Percentiles rank a stretch among this genome's conserved stretches.
Evolutionary conservation across 2,329 filamentous ascomycete species (phyloP).

Genomic region (Cadophora sp.): DNA sequence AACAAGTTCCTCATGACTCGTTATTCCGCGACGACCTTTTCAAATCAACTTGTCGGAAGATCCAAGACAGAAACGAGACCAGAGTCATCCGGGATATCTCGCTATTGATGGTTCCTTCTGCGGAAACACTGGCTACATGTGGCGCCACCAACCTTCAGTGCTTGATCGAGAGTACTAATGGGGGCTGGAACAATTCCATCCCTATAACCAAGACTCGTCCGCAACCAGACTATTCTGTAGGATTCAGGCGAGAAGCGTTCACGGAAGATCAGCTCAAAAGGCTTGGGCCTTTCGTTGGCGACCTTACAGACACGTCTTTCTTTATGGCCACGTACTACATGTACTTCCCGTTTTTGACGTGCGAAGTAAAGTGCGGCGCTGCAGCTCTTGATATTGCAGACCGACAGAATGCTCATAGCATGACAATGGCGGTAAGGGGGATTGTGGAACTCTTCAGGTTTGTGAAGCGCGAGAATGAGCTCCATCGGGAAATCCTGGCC

Average conservation of each 20-base stretch:
- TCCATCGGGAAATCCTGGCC: constrained; percentile 48
- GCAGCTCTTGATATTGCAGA: constrained; percentile 47
- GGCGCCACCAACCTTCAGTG: constrained; percentile 39
- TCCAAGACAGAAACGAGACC: constrained; percentile 46
- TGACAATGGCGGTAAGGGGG: constrained; percentile 48
- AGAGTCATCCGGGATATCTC: constrained; percentile 41
- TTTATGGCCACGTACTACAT: constrained; percentile 52
- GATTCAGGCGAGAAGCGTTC: constrained; percentile 49
- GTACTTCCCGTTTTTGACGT: constrained; percentile 57
- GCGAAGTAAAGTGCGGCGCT: constrained; percentile 54
- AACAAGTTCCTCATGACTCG: constrained; percentile 44
- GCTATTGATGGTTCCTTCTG: constrained; percentile 46
- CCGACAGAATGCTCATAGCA: constrained; percentile 47
- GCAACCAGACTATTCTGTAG: constrained; percentile 46
- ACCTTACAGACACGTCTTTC: constrained; percentile 35
- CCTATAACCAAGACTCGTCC: constrained; percentile 46
- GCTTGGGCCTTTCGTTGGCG: constrained; percentile 48
- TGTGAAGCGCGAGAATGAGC: constrained; percentile 29
- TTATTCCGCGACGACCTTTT: constrained; percentile 50
- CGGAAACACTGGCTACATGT: neutral
- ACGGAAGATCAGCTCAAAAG: constrained; percentile 50
- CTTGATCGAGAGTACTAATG: constrained; percentile 50
- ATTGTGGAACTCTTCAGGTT: constrained; percentile 38
- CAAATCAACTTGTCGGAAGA: constrained; percentile 42
- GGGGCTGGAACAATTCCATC: constrained; percentile 50